Evolutionary conservation across 768 basidiomycete species (phyloP).

Genomic region (Trametes cingulata): DNA sequence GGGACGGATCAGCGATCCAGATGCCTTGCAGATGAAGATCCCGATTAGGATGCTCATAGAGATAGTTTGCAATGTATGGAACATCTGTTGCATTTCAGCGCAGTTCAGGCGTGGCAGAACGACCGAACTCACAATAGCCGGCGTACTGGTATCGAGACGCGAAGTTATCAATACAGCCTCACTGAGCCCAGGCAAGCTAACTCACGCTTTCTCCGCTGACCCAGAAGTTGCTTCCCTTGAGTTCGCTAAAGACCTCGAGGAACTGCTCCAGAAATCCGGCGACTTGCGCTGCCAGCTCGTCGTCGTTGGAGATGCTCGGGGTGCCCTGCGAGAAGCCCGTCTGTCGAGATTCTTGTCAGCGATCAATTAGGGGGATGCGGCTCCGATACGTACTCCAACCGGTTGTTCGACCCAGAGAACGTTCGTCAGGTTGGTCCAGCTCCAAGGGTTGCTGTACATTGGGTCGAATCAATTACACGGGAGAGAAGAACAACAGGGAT

Average conservation of each 20-base stretch:
- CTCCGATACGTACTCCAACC: slow-evolving; percentile 45
- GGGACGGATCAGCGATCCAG: slow-evolving; percentile 60
- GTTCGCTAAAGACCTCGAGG: slow-evolving; percentile 65
- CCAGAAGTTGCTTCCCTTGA: slow-evolving; percentile 72
- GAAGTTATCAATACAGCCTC: too few relatives aligned
- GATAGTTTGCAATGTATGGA: slow-evolving; percentile 69
- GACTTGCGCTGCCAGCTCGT: slow-evolving; percentile 54
- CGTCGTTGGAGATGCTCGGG: slow-evolving; percentile 59
- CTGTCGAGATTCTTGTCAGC: neutral
- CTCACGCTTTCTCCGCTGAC: slow-evolving; percentile 73
- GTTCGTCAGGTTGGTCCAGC: slow-evolving; percentile 76
- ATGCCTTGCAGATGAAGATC: slow-evolving; percentile 65
- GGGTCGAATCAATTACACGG: neutral
- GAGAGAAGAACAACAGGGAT: slow-evolving; percentile 19
- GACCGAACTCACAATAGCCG: slow-evolving; percentile 27
- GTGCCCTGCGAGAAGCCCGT: slow-evolving; percentile 73
- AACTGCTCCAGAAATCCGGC: slow-evolving; percentile 67
- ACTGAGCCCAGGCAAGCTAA: neutral
- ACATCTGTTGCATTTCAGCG: slow-evolving; percentile 43
- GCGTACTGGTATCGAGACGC: slow-evolving; percentile 29
- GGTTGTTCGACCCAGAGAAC: slow-evolving; percentile 78
- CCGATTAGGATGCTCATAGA: slow-evolving; percentile 54
- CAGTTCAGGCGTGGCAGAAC: neutral
- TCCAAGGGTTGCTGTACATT: slow-evolving; percentile 43
- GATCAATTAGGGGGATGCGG: too few relatives aligned